Evolutionary conservation across 768 basidiomycete genomes (phyloP), one percentile per base, ranked within the genome.

Genomic region (Naganishia friedmannii): DNA sequence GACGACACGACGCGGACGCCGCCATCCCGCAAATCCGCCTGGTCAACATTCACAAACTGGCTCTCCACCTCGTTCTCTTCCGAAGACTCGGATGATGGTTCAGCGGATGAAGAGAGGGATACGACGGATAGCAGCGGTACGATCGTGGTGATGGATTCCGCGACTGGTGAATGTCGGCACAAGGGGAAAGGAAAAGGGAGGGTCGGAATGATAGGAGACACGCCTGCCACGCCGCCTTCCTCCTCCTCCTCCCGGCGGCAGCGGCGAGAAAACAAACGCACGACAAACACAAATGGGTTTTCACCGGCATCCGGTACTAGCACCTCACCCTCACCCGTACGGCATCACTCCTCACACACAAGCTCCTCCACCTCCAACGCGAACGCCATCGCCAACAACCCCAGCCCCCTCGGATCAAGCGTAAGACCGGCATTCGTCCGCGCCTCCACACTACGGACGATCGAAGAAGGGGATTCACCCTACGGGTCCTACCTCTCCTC

Each of bases 381-480:
- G n/a, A 56, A 28, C 57, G 39, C 21, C 32, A 58, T 2, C 57
- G 15, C 3, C 34, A 58, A 28, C 57, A 58, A 19, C 32, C 39
- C 2, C 57, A 28, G 15, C 34, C 26, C 57, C 28, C 57, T 39
- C 26, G 29, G 57, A 21, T 58, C 57, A 37, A 37, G 3, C 23
- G 60, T 57, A 1, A 45, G 68, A 53, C 68, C 68, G n/a, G 56
- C 56, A 26, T 69, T 48, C 51, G 53, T 69, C 28, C 58, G 69
- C n/a, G 60, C 53, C 28, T 70, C 69, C 2, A 65, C 69, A 12
- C 31, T 70, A 23, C 58, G 69, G 4, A 70, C 69, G 15, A 70
- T 70, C 58, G 69, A 70, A 23, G 69, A 70, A 60, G 69, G 60
- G 9, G 69, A 70, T 29, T 70, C 69, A 8, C 69, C 69, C 10